Base-by-base conservation (phyloP, 305 asterid species). In the Caryopteris hybrid region DNA sequence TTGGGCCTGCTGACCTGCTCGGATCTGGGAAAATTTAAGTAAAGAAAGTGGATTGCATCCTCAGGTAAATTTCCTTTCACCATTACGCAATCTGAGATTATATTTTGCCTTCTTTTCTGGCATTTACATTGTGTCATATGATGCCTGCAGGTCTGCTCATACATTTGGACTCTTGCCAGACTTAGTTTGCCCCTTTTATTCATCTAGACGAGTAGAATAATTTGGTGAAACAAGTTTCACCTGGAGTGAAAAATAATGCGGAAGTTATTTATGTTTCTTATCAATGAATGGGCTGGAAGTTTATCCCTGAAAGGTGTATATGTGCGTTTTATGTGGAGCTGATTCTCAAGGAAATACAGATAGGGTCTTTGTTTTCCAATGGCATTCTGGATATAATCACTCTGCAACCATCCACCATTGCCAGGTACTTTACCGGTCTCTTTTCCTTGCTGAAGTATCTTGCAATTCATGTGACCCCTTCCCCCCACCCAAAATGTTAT, bases 81-180 rank as follows among this genome's bases (percentile, higher is more conserved):
- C 62, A 7, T 23, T 58, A 41, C 10, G n/a, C 54, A 18, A 53
- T 66, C 34, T 21, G 10, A 50, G 17, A 62, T 69, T 48, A 57
- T 14, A 20, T n/a, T 2, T 12, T 8, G 6, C 58, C 34, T 38
- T 29, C 14, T 45, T 13, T 46, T 45, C 27, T 14, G 65, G 29
- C 56, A 42, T 60, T 68, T 13, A 43, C 29, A 17, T 36, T 41
- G 46, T 68, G 69, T 71, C 16, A 12, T 68, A 39, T 48, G 55
- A 61, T 77, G 63, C 68, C 68, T 75, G 82, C 81, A 76, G 83
- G 81, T 73, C 57, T 27, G 64, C 58, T 29, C 53, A 23, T 53
- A 17, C 68, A 25, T 59, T 61, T 75, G 56, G 67, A 21, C 56
- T 42, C 66, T 56, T 58, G 61, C 69, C 56, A 27, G 11, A 41